Conservation (phyloP, 306 rosid genomes). For the Crataegus laevigata region DNA sequence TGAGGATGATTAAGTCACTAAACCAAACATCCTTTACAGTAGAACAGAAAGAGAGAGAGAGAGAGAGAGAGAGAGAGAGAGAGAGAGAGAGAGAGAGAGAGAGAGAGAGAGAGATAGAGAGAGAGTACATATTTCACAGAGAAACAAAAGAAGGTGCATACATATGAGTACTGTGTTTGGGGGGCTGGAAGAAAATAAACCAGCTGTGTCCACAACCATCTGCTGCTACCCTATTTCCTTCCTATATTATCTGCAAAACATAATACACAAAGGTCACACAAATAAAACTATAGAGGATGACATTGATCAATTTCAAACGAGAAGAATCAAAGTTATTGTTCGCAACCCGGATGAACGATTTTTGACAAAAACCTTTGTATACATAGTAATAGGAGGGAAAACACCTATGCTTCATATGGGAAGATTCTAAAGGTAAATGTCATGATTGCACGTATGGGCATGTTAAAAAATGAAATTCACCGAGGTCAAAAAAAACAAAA, state of each 20-base stretch:
- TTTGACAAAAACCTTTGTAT: neutral
- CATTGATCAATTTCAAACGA: neutral
- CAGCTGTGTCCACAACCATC: neutral
- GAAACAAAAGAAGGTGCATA: constrained; percentile 20
- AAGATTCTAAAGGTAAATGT: neutral
- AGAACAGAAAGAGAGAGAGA: neutral
- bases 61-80: constrained; percentile 1
- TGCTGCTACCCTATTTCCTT: neutral
- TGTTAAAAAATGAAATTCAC: neutral
- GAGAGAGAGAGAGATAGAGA: neutral
- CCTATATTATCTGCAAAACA: neutral
- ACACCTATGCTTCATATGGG: neutral
- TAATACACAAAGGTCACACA: neutral
- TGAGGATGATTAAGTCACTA: constrained; percentile 14
- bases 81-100: constrained; percentile 1
- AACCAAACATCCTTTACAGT: constrained; percentile 22
- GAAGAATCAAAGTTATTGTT: neutral
- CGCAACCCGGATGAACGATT: neutral
- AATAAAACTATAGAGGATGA: neutral
- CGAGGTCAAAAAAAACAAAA: neutral
- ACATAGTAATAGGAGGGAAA: neutral
- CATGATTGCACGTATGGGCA: neutral
- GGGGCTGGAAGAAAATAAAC: neutral
- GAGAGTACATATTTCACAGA: constrained; percentile 28
- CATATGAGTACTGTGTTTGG: neutral